Evolutionary conservation across 2,329 filamentous ascomycete genomes (phyloP).

Genomic region (Geoglossum cookeanum): DNA sequence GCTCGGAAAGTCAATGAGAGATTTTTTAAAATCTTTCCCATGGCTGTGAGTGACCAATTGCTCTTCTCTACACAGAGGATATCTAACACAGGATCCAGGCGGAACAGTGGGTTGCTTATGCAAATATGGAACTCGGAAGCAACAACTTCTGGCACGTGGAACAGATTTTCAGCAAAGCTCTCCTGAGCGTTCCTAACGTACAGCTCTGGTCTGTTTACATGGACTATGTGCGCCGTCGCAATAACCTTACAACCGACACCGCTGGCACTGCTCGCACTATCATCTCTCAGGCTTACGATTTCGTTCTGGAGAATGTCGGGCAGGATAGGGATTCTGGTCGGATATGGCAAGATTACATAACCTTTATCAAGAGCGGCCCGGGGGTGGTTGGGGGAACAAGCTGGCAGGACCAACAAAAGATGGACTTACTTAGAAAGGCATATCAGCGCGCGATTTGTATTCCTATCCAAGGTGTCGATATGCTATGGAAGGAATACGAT

Average conservation of each 20-base stretch:
- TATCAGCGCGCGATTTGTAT: constrained; percentile 82
- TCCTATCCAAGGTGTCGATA: constrained; percentile 65
- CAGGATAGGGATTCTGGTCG: constrained; percentile 76
- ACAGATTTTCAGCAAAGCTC: constrained; percentile 60
- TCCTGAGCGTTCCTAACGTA: constrained; percentile 64
- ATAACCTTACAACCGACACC: constrained; percentile 67
- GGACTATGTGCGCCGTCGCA: constrained; percentile 81
- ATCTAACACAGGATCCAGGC: constrained; percentile 39
- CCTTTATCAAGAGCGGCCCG: constrained; percentile 77
- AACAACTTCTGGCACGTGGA: constrained; percentile 70
- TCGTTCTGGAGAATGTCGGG: constrained; percentile 76
- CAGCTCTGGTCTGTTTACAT: constrained; percentile 85
- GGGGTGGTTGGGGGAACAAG: constrained; percentile 66
- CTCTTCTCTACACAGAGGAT: constrained; percentile 5
- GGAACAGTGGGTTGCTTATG: constrained; percentile 76
- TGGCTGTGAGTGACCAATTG: constrained; percentile 49
- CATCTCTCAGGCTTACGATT: constrained; percentile 76
- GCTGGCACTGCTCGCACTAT: constrained; percentile 58
- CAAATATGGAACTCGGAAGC: constrained; percentile 72
- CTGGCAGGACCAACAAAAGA: constrained; percentile 98
- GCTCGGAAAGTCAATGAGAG: constrained; percentile 64
- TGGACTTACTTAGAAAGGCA: constrained; percentile 78
- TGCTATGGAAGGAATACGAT: constrained; percentile 93
- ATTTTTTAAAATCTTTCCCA: constrained; percentile 75
- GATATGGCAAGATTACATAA: constrained; percentile 88